Evolutionary conservation across 108 stramenopile species (phyloP).

Genomic region (Nannochloropsis gaditana): DNA sequence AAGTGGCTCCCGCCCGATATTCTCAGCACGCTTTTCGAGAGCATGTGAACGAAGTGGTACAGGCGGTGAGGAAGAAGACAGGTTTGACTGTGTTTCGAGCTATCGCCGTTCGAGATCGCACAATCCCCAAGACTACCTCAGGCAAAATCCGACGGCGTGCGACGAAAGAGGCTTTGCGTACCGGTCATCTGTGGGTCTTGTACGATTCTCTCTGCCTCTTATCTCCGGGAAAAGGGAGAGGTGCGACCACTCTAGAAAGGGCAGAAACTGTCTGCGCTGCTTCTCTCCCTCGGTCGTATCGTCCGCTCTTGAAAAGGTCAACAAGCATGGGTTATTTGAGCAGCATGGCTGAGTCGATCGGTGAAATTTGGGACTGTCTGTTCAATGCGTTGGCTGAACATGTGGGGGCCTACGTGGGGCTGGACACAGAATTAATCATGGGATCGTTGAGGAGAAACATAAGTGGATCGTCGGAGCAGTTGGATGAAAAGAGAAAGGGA

Average conservation of each 20-base stretch:
- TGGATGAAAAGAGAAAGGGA: background rate
- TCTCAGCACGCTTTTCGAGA: background rate
- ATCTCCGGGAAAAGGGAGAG: background rate
- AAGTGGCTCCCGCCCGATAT: background rate
- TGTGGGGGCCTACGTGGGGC: background rate
- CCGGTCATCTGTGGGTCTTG: background rate
- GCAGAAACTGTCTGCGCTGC: background rate
- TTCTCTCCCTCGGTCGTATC: background rate
- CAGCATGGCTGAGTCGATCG: constrained; percentile 8
- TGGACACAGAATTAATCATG: background rate
- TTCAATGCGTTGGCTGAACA: background rate
- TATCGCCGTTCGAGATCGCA: constrained; percentile 40
- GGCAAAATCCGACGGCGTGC: constrained; percentile 88
- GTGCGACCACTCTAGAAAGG: background rate
- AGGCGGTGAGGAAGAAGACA: background rate
- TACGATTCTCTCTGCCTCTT: background rate
- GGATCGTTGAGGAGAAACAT: background rate
- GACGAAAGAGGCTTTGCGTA: background rate
- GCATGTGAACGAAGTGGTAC: background rate
- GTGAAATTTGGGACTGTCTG: background rate
- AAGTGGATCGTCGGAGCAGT: background rate
- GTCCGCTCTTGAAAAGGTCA: background rate
- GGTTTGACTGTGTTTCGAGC: background rate
- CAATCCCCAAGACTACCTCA: constrained; percentile 92
- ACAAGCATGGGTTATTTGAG: background rate